Conservation (phyloP, 495 filamentous ascomycete species). For the Pyronema omphalodes region DNA sequence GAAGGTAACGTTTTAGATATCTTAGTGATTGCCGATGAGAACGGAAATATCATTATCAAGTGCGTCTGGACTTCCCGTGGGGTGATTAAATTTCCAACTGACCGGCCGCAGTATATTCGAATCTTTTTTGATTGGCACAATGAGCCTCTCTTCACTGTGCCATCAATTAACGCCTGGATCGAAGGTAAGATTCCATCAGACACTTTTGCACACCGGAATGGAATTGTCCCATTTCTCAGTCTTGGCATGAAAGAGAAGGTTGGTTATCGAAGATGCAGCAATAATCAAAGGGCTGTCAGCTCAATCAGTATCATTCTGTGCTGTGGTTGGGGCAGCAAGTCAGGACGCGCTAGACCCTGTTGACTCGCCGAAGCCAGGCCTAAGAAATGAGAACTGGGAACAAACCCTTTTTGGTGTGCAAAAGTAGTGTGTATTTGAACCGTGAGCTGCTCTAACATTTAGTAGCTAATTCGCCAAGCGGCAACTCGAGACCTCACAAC, state of each 20-base stretch:
- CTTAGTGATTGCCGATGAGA: conserved; percentile 56
- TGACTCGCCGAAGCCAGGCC: no score
- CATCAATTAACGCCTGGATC: conserved; percentile 17
- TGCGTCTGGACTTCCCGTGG: neutral
- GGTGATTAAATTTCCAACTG: neutral
- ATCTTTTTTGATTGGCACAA: conserved; percentile 62
- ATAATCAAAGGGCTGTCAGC: no score
- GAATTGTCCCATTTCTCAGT: no score
- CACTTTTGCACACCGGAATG: conserved; percentile 9
- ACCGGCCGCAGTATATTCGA: conserved; percentile 52
- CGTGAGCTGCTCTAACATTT: conserved; percentile 8
- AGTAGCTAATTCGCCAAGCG: conserved; percentile 39
- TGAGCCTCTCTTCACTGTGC: conserved; percentile 22
- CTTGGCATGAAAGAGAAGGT: no score
- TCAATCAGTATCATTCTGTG: neutral
- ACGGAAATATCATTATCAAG: conserved; percentile 55
- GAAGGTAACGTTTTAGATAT: conserved; percentile 41
- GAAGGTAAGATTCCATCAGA: conserved; percentile 27
- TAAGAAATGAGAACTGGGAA: no score
- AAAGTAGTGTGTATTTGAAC: neutral
- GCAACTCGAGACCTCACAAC: conserved; percentile 59
- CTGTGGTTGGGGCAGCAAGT: neutral
- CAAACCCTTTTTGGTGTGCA: no score
- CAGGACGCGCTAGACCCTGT: conserved; percentile 12
- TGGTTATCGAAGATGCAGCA: no score